phyloP scores from a whole-genome alignment of 495 filamentous ascomycete genomes.

The Zalerion maritima region DNA sequence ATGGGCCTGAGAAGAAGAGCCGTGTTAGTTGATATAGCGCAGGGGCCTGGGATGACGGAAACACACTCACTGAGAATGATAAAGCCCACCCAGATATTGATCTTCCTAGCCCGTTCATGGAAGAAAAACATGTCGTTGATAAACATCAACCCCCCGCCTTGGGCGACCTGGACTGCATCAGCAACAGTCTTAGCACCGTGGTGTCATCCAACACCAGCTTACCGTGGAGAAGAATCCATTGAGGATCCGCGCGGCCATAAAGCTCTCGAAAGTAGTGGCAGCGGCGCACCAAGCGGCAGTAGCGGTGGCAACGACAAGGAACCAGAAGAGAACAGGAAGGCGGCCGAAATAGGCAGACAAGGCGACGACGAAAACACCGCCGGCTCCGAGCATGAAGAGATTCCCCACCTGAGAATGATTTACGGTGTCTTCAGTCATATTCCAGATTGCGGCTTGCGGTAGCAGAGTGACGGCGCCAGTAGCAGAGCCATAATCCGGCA shows the following conservation, averaged over 20 bases:
- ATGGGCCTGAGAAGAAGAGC: constrained; percentile 36
- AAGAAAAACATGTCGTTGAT: constrained; percentile 55
- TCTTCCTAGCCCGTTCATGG: constrained; percentile 47
- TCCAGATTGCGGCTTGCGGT: constrained; percentile 36
- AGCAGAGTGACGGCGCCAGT: constrained; percentile 40
- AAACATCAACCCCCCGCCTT: constrained; percentile 42
- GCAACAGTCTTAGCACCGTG: too few species aligned
- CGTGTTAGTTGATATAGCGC: too few species aligned
- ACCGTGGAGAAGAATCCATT: constrained; percentile 52
- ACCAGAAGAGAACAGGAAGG: constrained; percentile 45
- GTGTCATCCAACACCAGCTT: too few species aligned
- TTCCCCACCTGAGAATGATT: constrained; percentile 43
- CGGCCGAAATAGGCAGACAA: constrained; percentile 46
- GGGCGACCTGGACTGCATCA: too few species aligned
- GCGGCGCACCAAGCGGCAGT: constrained; percentile 40
- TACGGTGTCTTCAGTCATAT: constrained; percentile 31
- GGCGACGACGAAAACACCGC: constrained; percentile 40
- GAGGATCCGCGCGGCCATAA: constrained; percentile 43
- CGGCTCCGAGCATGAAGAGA: constrained; percentile 41
- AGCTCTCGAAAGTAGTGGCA: constrained; percentile 36
- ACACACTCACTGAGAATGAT: constrained; percentile 23
- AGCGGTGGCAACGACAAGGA: constrained; percentile 29
- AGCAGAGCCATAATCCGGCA: constrained; percentile 42
- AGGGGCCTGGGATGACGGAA: too few species aligned
- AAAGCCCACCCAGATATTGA: constrained; percentile 43